phyloP scores from a whole-genome alignment of 768 basidiomycete genomes.

The Dendrothele bispora region DNA sequence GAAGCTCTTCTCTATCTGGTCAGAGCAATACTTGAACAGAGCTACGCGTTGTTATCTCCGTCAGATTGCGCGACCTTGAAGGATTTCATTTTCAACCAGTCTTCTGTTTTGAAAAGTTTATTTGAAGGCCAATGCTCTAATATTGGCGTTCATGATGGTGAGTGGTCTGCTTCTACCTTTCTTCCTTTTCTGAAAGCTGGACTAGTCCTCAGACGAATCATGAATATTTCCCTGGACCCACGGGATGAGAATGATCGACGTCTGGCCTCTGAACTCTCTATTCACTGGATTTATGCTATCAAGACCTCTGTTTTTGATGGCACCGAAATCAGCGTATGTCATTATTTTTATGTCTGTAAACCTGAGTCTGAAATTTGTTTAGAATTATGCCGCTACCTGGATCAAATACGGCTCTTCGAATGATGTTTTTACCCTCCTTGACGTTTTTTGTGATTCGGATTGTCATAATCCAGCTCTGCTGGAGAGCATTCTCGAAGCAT shows the following conservation, averaged over 20 bases:
- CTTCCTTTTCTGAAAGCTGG: slow-evolving; percentile 1
- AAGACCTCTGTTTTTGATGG: slow-evolving; percentile 9
- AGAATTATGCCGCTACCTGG: slow-evolving; percentile 47
- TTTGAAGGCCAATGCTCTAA: slow-evolving; percentile 30
- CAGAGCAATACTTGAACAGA: slow-evolving; percentile 32
- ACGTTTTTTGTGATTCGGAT: too few species aligned
- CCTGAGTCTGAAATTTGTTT: neutral
- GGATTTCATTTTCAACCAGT: slow-evolving; percentile 34
- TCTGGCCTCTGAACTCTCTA: slow-evolving; percentile 38
- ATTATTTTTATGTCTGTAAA: too few species aligned
- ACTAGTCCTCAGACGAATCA: slow-evolving; percentile 43
- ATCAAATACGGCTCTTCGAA: slow-evolving; percentile 48
- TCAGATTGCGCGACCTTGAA: slow-evolving; percentile 38
- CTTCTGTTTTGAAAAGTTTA: slow-evolving; percentile 31
- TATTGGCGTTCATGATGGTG: slow-evolving; percentile 37
- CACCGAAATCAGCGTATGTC: slow-evolving; percentile 9
- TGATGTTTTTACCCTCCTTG: slow-evolving; percentile 45
- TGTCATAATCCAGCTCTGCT: too few species aligned
- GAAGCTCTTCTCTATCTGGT: slow-evolving; percentile 38
- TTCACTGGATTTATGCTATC: slow-evolving; percentile 38
- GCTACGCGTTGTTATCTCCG: slow-evolving; percentile 24
- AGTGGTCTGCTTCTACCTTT: neutral
- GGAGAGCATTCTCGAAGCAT: too few species aligned
- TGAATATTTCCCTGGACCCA: slow-evolving; percentile 38
- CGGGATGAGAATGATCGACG: slow-evolving; percentile 33